A percentile compares a stretch with the other conserved stretches of the same genome.
Conservation (phyloP, 2,329 filamentous ascomycete species). For the Xylariaceae sp. region DNA sequence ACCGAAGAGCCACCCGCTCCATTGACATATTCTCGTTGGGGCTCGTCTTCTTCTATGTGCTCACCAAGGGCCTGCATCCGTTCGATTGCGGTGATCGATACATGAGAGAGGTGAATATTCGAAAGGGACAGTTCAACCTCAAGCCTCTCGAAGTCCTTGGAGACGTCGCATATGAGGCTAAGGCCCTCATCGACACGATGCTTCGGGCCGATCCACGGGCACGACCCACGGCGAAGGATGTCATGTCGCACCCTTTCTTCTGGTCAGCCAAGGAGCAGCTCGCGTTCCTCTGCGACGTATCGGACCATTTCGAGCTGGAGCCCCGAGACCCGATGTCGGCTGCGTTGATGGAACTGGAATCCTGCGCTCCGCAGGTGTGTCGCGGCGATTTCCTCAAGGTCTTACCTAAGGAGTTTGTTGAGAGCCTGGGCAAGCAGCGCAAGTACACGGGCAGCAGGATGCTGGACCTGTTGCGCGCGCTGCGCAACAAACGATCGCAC, state of each 20-base stretch:
- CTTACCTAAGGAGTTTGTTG: conserved; percentile 76
- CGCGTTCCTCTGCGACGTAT: conserved; percentile 90
- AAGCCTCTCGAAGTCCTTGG: conserved; percentile 68
- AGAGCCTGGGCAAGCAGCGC: conserved; percentile 85
- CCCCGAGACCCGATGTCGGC: conserved; percentile 73
- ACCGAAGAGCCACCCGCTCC: conserved; percentile 82
- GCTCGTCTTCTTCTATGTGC: conserved; percentile 98
- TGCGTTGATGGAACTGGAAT: conserved; percentile 57
- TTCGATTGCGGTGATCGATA: conserved; percentile 93
- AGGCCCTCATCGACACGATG: conserved; percentile 83
- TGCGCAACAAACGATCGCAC: conserved; percentile 95
- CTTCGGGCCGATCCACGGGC: conserved; percentile 57
- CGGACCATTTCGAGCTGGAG: conserved; percentile 94
- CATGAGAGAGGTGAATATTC: conserved; percentile 96
- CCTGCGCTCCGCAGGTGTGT: conserved; percentile 47
- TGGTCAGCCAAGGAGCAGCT: conserved; percentile 87
- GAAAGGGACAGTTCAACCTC: conserved; percentile 76
- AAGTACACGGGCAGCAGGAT: conserved; percentile 85
- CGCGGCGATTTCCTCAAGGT: conserved; percentile 71
- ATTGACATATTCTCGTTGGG: conserved; percentile 98
- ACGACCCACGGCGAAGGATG: conserved; percentile 39
- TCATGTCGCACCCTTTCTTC: conserved; percentile 84
- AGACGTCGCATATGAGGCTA: conserved; percentile 79
- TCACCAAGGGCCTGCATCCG: conserved; percentile 86
- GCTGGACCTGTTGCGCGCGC: conserved; percentile 78